Conservation (phyloP, 2,329 filamentous ascomycete genomes). For the Diaporthe sp. region DNA sequence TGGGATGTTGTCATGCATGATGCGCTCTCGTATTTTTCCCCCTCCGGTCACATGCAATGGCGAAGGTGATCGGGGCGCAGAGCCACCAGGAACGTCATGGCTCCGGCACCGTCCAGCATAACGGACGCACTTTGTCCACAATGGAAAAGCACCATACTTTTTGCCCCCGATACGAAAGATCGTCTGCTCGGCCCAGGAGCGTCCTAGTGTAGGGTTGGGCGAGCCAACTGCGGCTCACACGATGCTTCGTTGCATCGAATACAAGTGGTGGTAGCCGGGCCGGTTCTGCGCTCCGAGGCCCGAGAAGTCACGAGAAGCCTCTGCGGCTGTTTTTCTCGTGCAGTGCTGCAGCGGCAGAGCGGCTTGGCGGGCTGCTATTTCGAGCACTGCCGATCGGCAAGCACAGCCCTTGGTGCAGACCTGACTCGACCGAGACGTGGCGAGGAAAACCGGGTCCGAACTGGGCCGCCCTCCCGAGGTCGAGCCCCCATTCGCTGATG, state of each 20-base stretch:
- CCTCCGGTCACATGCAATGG: background rate
- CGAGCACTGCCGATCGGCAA: slow-evolving; percentile 5
- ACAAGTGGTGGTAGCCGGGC: background rate
- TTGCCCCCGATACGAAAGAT: background rate
- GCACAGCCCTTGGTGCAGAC: slow-evolving; percentile 19
- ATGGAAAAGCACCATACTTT: background rate
- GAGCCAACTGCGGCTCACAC: background rate
- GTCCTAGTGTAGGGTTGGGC: background rate
- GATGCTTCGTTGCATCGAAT: background rate
- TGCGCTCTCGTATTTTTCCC: background rate
- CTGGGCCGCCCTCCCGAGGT: background rate
- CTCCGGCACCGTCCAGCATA: background rate
- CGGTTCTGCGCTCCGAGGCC: slow-evolving; percentile 1
- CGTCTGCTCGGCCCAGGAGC: background rate
- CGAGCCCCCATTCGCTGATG: background rate
- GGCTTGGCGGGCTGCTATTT: slow-evolving; percentile 20
- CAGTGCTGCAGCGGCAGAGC: background rate
- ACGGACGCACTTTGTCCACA: background rate
- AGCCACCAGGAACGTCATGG: background rate
- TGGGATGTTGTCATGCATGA: background rate
- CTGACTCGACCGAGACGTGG: slow-evolving; percentile 28
- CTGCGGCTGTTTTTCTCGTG: background rate
- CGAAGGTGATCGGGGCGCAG: slow-evolving; percentile 14
- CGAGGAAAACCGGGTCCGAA: slow-evolving; percentile 31
- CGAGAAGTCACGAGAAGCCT: slow-evolving; percentile 22